A percentile compares a stretch with the other conserved stretches of the same genome.
Conservation (phyloP, 2,329 filamentous ascomycete genomes). For the Apiospora sp. region DNA sequence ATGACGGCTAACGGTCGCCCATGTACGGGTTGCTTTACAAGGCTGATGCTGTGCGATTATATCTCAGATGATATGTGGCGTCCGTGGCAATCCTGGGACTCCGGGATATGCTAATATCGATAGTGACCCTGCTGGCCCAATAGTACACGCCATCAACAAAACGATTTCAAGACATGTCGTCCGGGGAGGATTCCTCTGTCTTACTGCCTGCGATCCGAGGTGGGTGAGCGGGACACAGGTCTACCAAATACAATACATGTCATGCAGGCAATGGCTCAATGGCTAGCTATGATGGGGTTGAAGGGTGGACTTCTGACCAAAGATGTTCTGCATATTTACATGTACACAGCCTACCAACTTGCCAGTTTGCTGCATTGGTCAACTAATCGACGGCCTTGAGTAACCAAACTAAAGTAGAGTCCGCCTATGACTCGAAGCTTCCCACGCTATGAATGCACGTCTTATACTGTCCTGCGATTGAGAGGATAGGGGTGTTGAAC, state of each 20-base stretch:
- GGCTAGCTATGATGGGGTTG: neutral
- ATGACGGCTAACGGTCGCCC: conserved; percentile 5
- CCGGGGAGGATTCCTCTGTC: neutral
- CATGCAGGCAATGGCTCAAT: neutral
- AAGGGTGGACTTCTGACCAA: neutral
- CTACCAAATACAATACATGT: neutral
- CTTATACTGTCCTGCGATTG: neutral
- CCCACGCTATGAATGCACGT: no score
- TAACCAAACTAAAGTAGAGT: neutral
- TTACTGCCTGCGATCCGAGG: neutral
- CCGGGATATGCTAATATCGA: conserved; percentile 8
- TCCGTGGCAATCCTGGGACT: neutral
- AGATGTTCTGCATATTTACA: neutral
- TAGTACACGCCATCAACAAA: conserved; percentile 1
- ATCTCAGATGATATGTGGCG: conserved; percentile 14
- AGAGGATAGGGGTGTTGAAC: neutral
- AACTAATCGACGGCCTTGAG: neutral
- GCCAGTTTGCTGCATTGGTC: no score
- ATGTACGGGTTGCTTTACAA: neutral
- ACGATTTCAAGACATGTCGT: neutral
- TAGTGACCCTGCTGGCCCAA: neutral
- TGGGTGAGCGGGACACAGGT: neutral
- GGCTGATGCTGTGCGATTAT: neutral
- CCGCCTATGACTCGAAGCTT: neutral
- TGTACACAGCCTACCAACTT: neutral